phyloP scores from a whole-genome alignment of 306 rosid genomes.

The Vigna hirtella region DNA sequence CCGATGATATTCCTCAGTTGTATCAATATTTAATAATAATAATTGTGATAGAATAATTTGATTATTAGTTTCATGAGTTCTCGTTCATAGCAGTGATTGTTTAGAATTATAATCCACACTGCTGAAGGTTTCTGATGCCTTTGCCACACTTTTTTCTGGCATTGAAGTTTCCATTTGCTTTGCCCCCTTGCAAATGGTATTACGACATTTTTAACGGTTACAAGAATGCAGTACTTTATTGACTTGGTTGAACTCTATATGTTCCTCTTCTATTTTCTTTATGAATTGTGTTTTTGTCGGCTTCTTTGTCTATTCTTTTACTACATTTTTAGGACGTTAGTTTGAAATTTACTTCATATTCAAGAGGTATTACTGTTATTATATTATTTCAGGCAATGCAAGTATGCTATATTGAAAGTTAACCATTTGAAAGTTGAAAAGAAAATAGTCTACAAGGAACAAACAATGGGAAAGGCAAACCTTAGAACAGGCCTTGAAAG shows the following conservation, averaged over 20 bases:
- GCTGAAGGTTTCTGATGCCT: constrained; percentile 22
- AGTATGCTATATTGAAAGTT: no score
- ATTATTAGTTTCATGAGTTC: neutral
- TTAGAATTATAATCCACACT: constrained; percentile 22
- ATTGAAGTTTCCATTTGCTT: no score
- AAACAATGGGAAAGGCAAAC: no score
- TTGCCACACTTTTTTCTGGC: neutral
- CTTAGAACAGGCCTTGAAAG: no score
- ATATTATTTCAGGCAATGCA: neutral
- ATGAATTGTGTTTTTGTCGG: neutral
- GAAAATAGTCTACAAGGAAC: no score
- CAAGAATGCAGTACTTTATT: neutral
- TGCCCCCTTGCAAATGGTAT: neutral
- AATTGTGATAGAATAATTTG: constrained; percentile 26
- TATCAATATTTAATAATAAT: constrained; percentile 3
- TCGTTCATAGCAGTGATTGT: constrained; percentile 2
- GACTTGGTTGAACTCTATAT: constrained; percentile 1
- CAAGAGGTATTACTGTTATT: neutral
- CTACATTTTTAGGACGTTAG: neutral
- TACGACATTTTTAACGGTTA: no score
- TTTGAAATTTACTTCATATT: neutral
- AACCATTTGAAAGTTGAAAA: no score
- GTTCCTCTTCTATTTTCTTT: constrained; percentile 1
- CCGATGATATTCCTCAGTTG: neutral
- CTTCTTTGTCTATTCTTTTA: neutral